phyloP scores from a whole-genome alignment of 306 rosid species.

The Cicer judaicum region DNA sequence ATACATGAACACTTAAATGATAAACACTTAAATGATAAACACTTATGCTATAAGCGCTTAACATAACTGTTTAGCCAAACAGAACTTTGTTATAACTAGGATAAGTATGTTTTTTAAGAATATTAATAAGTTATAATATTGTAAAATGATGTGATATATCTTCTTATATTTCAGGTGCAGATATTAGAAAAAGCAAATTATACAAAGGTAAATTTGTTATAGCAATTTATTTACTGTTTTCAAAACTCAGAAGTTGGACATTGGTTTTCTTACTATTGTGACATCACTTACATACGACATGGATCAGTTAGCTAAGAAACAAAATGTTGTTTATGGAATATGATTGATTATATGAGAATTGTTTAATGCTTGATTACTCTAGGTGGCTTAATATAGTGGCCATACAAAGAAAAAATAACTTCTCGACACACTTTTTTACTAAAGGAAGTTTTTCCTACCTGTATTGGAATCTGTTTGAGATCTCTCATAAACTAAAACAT shows the following conservation, averaged over 20 bases:
- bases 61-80: too few relatives aligned
- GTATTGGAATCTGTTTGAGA: background rate
- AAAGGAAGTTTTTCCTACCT: background rate
- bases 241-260: slow-evolving; percentile 27
- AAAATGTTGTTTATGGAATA: background rate
- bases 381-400: background rate
- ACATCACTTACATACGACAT: background rate
- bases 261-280: slow-evolving; percentile 18
- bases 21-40: too few relatives aligned
- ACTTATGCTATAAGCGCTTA: too few relatives aligned
- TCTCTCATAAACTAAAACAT: background rate
- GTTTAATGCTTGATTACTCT: background rate
- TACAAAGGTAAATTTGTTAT: slow-evolving; percentile 67
- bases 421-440: background rate
- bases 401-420: background rate
- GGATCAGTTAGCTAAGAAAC: slow-evolving; percentile 17
- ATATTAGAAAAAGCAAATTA: slow-evolving; percentile 79
- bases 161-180: slow-evolving; percentile 62
- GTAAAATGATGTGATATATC: slow-evolving; percentile 30
- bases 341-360: slow-evolving; percentile 15
- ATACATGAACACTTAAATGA: too few relatives aligned
- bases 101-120: too few relatives aligned
- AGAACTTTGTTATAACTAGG: too few relatives aligned
- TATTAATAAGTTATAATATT: slow-evolving; percentile 29
- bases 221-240: slow-evolving; percentile 22